Base-by-base conservation (phyloP, 345 rosid species). In the Eucalyptus tenuipes region DNA sequence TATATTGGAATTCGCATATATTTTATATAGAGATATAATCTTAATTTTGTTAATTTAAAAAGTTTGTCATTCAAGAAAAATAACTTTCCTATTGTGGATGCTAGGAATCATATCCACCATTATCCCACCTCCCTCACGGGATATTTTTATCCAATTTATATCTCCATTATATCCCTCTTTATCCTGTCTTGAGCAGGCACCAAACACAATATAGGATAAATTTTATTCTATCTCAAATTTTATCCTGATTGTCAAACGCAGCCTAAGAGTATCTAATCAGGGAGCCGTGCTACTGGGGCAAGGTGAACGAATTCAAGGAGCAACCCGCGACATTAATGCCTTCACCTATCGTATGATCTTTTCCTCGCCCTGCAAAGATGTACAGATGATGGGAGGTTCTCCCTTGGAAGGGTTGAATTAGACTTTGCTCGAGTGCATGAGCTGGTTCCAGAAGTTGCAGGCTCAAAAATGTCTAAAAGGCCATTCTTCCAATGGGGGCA, bases 221-320 rank as follows among this genome's bases (percentile, higher is more conserved):
- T 52, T 52, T 52, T 52, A 52, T 52, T 52, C 4, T 18, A 7
- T 52, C 4, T 52, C 0, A 0, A 52, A 52, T 2, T 18, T 52
- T 52, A 18, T 52, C 4, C 2, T 1, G 1, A 18, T 0, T 7
- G 2, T 1, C 24, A 52, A 49, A 18, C 2, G 57, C 2, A 52
- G 0, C 24, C 10, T 52, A 52, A 86, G 88, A 93, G 88, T 91
- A 92, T 80, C 59, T 92, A 84, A 82, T 90, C 16, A 90, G 86
- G 61, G 92, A 90, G 90, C 91, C 92, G 3, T 42, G 87, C 50
- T 8, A 37, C 57, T 91, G 89, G 88, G 55, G 59, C 22, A 31
- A 92, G 85, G 86, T 59, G 93, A 88, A 87, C 16, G 93, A 90
- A 88, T 49, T 93, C 66, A 88, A 89, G 66, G 91, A 91, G 88